Evolutionary conservation across 768 basidiomycete species (phyloP), one percentile per base, ranked within the genome.

Genomic region (Floccularia luteovirens): DNA sequence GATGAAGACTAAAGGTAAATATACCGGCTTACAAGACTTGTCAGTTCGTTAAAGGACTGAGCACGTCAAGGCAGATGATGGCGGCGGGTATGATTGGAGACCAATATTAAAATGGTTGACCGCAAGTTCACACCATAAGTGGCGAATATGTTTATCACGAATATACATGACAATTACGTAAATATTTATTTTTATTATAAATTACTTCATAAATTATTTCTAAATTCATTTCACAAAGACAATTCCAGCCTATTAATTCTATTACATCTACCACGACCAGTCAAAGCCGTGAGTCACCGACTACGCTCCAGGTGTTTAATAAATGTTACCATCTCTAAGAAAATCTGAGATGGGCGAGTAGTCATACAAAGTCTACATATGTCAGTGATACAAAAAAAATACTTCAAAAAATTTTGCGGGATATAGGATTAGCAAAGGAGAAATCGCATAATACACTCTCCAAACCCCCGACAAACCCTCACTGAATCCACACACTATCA

Each of bases 351-450:
- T 36, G 43, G 48, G 33, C 48, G 19, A 23, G 2, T 36, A 19
- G 23, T 63, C 60, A 61, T 66, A 63, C 54, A n/a, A n/a, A 57
- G 51, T 55, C 57, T 59, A 54, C 51, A 54, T 48, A 51, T 61
- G 58, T 49, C 52, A 56, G 51, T 54, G 54, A 56, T 55, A 49
- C 48, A 42, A 30, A 43, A 40, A 48, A 43, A 45, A 34, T 45
- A 43, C 42, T 46, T 38, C 42, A 46, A 23, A 39, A 36, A 31
- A 21, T 32, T 45, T 43, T 48, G 45, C 41, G 46, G 48, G 42
- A 41, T 20, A 39, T 37, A 38, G 31, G 50, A 37, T 44, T 41
- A 44, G 42, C 40, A 49, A n/a, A n/a, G n/a, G n/a, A n/a, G n/a
- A n/a, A n/a, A n/a, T n/a, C n/a, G n/a, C n/a, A n/a, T n/a, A n/a